Evolutionary conservation across 148 eudicot genomes (phyloP), one percentile per base, ranked within the genome.

Genomic region (Chenopodium berlandieri): DNA sequence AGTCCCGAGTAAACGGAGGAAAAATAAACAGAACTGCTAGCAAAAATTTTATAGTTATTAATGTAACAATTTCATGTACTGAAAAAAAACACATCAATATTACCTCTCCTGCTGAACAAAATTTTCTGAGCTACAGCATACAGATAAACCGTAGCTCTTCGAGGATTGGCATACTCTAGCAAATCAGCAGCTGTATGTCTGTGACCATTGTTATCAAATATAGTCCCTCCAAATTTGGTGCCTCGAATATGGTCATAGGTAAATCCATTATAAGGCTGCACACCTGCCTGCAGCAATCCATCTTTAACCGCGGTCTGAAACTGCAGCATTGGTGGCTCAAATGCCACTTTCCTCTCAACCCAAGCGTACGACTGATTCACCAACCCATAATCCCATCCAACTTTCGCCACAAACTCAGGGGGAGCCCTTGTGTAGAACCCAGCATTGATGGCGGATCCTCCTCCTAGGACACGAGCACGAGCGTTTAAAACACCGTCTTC

Each of bases 121-220:
- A 93, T 90, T 32, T 81, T 86, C 9, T 91, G 91, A 65, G 86
- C 98, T 0, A 88, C 82, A 0, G 97, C 98, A 77, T 91, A 85
- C 68, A 95, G 81, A 72, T 88, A 88, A 23, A 95, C 90, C 13
- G 83, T 84, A 37, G 91, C 86, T 64, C 64, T 88, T 3, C 22
- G 62, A 2, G 92, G 91, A 86, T 93, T 87, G 2, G 97, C 98
- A 62, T 88, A 91, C 86, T 91, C 93, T 13, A 95, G 79, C 79
- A 95, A 84, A 74, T 95, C 97, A 46, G 97, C 98, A 71, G 97
- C 94, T 40, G 97, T 92, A 81, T 95, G 98, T 27, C 97, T 81
- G n/a, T 75, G 72, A n/a, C 94, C 98, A 65, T 85, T 71, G 19
- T 54, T 73, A 84, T 95, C 98, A 78, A 95, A 95, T 11, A 91